These are phyloP conservation scores for Populus trichocarpa DNA, from an alignment of 441 rosid genomes.

Conservation along the genomic window DNA sequence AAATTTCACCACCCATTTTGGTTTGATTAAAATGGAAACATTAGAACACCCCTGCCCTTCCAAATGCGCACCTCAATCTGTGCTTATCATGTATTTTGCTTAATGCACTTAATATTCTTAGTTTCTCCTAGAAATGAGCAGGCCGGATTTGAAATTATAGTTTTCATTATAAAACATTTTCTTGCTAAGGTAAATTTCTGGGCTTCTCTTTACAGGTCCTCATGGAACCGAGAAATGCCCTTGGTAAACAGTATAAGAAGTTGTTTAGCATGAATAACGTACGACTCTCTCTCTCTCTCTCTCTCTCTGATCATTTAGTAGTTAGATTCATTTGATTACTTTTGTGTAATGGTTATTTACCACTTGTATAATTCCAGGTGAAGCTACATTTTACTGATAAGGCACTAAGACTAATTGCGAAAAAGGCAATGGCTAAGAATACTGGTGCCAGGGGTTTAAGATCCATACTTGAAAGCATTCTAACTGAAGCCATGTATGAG, in stretches of 20 bases:
- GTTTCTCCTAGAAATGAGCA: slow-evolving; percentile 12
- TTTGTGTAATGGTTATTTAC: slow-evolving; percentile 1
- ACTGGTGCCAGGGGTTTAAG: slow-evolving; percentile 95
- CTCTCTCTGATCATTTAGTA: background rate
- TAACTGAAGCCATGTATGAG: slow-evolving; percentile 97
- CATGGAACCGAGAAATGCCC: slow-evolving; percentile 87
- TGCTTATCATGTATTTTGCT: background rate
- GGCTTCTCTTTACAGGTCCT: slow-evolving; percentile 57
- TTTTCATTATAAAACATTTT: background rate
- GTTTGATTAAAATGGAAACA: background rate
- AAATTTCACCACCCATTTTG: background rate
- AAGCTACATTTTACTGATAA: slow-evolving; percentile 77
- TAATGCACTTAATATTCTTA: background rate
- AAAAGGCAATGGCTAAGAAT: slow-evolving; percentile 82
- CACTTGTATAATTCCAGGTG: slow-evolving; percentile 51
- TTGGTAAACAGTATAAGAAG: slow-evolving; percentile 93
- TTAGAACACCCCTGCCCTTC: background rate
- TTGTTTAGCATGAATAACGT: slow-evolving; percentile 89
- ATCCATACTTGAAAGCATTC: slow-evolving; percentile 80
- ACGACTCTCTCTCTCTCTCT: slow-evolving; percentile 18
- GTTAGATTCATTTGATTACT: background rate
- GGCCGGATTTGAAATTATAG: slow-evolving; percentile 1
- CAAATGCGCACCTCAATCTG: background rate
- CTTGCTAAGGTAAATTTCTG: background rate
- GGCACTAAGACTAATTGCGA: slow-evolving; percentile 73